Percentiles rank a stretch among this genome's conserved stretches.
Conservation (phyloP, 2,329 filamentous ascomycete species). For the Phyllosticta capitalensis region DNA sequence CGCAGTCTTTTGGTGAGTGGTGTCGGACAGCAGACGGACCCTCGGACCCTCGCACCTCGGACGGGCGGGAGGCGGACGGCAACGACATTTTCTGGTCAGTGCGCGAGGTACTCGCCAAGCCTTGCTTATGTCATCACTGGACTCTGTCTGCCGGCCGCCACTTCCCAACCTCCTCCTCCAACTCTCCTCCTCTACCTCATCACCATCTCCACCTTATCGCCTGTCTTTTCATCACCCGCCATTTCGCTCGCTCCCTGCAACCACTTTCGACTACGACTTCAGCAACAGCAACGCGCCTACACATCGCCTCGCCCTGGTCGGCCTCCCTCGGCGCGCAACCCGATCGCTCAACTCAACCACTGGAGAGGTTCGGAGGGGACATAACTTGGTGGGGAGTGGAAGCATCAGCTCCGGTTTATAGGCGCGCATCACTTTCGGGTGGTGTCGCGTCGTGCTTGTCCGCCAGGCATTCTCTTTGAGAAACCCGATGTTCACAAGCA, state of each 20-base stretch:
- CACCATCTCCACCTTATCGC: neutral
- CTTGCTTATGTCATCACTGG: too few species aligned
- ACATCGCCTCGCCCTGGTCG: neutral
- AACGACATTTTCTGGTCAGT: too few species aligned
- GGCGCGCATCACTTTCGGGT: neutral
- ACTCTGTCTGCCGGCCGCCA: too few species aligned
- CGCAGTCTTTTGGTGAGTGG: too few species aligned
- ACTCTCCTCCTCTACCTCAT: too few species aligned
- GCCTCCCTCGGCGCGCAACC: neutral
- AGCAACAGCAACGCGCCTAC: neutral
- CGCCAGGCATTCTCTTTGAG: neutral
- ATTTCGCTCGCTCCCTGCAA: neutral
- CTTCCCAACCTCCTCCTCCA: too few species aligned
- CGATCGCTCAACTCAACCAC: neutral
- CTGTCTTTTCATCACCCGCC: neutral
- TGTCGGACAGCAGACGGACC: too few species aligned
- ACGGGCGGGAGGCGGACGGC: too few species aligned
- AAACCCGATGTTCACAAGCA: constrained; percentile 1
- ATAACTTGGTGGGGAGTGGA: neutral
- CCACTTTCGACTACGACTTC: neutral
- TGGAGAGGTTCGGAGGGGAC: neutral
- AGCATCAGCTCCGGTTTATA: constrained; percentile 2
- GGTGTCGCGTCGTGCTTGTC: neutral
- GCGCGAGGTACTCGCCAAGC: too few species aligned
- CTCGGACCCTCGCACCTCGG: too few species aligned